These are phyloP conservation scores for Penicillium goetzii DNA, from an alignment of 495 filamentous ascomycete genomes.

Conservation along the genomic window DNA sequence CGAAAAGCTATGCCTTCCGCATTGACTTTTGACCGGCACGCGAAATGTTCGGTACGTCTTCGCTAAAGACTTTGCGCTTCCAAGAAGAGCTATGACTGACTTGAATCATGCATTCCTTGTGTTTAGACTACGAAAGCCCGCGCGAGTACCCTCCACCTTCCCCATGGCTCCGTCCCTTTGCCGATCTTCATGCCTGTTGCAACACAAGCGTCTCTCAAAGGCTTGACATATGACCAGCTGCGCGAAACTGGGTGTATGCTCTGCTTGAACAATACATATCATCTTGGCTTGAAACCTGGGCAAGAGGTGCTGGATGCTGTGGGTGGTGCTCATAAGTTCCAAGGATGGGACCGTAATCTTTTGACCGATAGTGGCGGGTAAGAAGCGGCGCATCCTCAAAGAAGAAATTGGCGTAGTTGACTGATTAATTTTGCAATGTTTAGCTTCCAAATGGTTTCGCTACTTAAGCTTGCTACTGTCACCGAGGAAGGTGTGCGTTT, in stretches of 20 bases:
- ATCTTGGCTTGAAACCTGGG: slow-evolving; percentile 91
- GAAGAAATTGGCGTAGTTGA: slow-evolving; percentile 18
- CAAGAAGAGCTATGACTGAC: slow-evolving; percentile 1
- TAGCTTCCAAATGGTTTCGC: slow-evolving; percentile 98
- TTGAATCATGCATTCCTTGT: not conserved
- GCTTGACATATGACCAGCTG: slow-evolving; percentile 88
- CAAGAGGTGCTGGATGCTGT: slow-evolving; percentile 83
- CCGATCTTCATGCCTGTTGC: slow-evolving; percentile 99
- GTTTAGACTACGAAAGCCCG: slow-evolving; percentile 89
- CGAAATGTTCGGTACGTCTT: slow-evolving; percentile 74
- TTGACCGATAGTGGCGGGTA: slow-evolving; percentile 98
- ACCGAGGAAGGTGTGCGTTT: slow-evolving; percentile 97
- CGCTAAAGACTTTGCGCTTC: not conserved
- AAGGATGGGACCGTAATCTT: slow-evolving; percentile 94
- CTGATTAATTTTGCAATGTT: not conserved
- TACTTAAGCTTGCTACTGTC: slow-evolving; percentile 89
- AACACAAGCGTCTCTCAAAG: slow-evolving; percentile 96
- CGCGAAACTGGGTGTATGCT: slow-evolving; percentile 86
- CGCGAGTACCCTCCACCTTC: slow-evolving; percentile 85
- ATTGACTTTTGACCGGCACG: slow-evolving; percentile 78
- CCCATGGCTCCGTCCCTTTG: slow-evolving; percentile 86
- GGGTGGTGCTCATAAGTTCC: slow-evolving; percentile 90
- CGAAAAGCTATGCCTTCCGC: slow-evolving; percentile 67
- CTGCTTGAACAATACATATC: slow-evolving; percentile 97
- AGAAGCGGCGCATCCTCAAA: slow-evolving; percentile 30